phyloP scores from a whole-genome alignment of 768 basidiomycete genomes.

The Amanita brunnescens region DNA sequence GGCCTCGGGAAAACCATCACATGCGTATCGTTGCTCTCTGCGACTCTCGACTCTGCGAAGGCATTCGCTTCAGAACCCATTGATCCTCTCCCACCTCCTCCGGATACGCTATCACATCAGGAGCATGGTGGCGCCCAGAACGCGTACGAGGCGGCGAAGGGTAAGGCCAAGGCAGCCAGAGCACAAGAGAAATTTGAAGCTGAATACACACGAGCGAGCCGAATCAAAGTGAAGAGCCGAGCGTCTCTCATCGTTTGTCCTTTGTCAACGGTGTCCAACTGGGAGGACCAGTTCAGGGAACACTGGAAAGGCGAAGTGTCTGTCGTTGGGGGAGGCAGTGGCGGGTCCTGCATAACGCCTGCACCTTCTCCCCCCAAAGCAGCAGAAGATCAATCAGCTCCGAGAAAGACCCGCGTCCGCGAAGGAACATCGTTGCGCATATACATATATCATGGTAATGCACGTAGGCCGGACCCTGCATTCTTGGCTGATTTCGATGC shows the following conservation, averaged over 20 bases:
- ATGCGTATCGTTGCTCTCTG: conserved; percentile 87
- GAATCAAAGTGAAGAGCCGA: conserved; percentile 76
- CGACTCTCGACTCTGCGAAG: conserved; percentile 65
- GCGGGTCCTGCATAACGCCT: conserved; percentile 30
- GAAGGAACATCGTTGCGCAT: conserved; percentile 60
- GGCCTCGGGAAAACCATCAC: conserved; percentile 97
- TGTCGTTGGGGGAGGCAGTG: conserved; percentile 69
- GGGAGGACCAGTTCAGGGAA: conserved; percentile 98
- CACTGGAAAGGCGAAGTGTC: conserved; percentile 89
- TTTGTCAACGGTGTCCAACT: conserved; percentile 92
- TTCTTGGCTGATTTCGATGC: conserved; percentile 93
- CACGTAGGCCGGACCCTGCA: conserved; percentile 75
- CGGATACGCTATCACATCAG: conserved; percentile 33
- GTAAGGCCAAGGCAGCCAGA: conserved; percentile 58
- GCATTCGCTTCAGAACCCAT: conserved; percentile 55
- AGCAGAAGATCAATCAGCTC: conserved; percentile 22
- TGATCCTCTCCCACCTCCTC: conserved; percentile 31
- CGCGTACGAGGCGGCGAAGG: conserved; percentile 33
- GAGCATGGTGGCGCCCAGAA: conserved; percentile 79
- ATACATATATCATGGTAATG: conserved; percentile 93
- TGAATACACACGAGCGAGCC: conserved; percentile 57
- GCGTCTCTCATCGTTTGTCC: conserved; percentile 97
- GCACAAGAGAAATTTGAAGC: conserved; percentile 65
- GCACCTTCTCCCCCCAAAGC: conserved; percentile 17
- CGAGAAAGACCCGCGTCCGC: conserved; percentile 28